phyloP scores from a whole-genome alignment of 495 filamentous ascomycete genomes.

The Penicillium flavigenum region DNA sequence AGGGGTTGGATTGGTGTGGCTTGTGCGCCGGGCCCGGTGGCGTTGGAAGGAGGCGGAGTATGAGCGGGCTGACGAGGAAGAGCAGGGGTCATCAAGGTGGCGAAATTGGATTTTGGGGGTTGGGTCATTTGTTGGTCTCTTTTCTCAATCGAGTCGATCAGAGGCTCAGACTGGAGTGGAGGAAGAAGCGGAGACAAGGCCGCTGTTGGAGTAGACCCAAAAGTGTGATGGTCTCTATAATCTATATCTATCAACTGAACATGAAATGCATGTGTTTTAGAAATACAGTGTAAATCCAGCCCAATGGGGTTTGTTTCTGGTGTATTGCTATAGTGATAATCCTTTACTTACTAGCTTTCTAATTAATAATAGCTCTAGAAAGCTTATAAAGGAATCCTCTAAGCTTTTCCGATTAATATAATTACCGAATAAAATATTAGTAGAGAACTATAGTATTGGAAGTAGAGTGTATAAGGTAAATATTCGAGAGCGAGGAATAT shows the following conservation, averaged over 20 bases:
- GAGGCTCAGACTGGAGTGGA: conserved; percentile 6
- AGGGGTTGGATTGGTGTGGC: conserved; percentile 27
- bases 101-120: conserved; percentile 9
- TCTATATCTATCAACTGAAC: not conserved
- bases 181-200: conserved; percentile 32
- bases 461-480: too few species aligned
- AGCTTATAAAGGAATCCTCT: too few species aligned
- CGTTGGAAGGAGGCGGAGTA: conserved; percentile 29
- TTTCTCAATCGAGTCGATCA: not conserved
- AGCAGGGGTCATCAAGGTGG: conserved; percentile 12
- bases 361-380: too few species aligned
- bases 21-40: conserved; percentile 22
- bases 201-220: conserved; percentile 28
- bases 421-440: too few species aligned
- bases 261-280: not conserved
- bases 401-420: too few species aligned
- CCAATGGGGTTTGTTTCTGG: not conserved
- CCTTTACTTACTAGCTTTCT: too few species aligned
- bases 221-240: not conserved
- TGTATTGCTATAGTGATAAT: too few species aligned
- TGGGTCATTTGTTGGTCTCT: conserved; percentile 12
- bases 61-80: conserved; percentile 6
- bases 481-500: too few species aligned
- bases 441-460: too few species aligned
- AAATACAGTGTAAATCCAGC: not conserved